These are phyloP conservation scores for Colletotrichum sp. DNA, from an alignment of 2,329 filamentous ascomycete species.

Conservation along the genomic window DNA sequence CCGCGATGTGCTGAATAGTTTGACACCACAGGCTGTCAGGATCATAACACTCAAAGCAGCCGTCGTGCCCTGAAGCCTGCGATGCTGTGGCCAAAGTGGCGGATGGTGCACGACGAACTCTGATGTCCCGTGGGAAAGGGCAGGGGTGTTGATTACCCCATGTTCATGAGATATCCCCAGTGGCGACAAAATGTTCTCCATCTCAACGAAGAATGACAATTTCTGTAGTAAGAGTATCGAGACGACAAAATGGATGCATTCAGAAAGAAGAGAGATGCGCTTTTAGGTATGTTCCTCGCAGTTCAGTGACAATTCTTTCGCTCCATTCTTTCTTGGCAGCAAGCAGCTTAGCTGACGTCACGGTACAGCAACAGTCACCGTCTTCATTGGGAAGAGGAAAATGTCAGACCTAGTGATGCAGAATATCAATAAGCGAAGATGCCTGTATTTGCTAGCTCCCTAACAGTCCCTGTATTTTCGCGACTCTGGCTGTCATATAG, in stretches of 20 bases:
- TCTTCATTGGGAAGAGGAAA: not conserved
- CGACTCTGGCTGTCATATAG: not conserved
- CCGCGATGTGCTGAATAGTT: not conserved
- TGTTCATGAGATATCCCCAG: not conserved
- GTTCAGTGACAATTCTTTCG: not conserved
- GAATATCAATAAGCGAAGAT: not conserved
- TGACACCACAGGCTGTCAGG: not conserved
- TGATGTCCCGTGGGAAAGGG: not conserved
- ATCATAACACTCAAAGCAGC: not conserved
- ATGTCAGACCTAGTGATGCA: not conserved
- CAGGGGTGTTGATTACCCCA: not conserved
- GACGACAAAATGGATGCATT: not conserved
- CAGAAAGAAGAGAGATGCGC: not conserved
- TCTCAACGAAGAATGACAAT: not conserved
- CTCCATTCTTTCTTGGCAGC: not conserved
- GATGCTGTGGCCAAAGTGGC: not conserved
- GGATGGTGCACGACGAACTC: not conserved
- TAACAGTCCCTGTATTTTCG: accelerated
- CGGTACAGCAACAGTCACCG: not conserved
- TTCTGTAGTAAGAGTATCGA: accelerated
- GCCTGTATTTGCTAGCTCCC: not conserved
- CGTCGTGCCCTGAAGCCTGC: not conserved
- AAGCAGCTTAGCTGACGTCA: not conserved
- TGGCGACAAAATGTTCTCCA: not conserved
- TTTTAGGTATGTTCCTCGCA: not conserved